Conservation (phyloP, 2,329 filamentous ascomycete genomes). For the Sclerotinia subarctica region DNA sequence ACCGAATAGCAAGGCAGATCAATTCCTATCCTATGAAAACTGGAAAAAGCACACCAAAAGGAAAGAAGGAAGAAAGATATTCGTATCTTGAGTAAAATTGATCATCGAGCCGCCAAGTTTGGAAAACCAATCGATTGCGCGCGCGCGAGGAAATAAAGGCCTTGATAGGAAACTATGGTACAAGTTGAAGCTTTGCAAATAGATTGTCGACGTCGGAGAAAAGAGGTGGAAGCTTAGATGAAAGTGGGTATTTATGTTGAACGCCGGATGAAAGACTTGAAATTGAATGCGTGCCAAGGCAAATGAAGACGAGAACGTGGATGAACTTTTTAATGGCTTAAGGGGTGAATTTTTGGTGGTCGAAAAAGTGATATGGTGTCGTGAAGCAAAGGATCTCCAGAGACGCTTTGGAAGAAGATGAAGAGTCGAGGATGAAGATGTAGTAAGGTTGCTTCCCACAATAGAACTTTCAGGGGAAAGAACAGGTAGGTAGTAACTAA, state of each 20-base stretch:
- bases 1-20: neutral
- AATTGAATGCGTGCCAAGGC: conserved; percentile 3
- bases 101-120: neutral
- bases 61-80: neutral
- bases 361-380: neutral
- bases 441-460: conserved; percentile 15
- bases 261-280: conserved; percentile 5
- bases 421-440: neutral
- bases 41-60: too few species aligned
- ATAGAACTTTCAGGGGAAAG: conserved; percentile 8
- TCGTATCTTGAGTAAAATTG: conserved; percentile 4
- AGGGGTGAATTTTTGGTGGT: neutral
- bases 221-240: neutral
- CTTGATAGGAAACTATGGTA: conserved; percentile 9
- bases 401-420: neutral
- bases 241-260: neutral
- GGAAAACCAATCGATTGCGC: neutral
- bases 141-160: neutral
- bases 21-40: neutral
- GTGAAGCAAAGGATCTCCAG: conserved; percentile 3
- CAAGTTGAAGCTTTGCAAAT: neutral
- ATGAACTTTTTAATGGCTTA: neutral
- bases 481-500: neutral
- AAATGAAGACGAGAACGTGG: neutral
- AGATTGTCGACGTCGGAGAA: neutral